A percentile compares a stretch with the other conserved stretches of the same genome.
phyloP scores from a whole-genome alignment of 2,329 filamentous ascomycete genomes.

The Colletotrichum theobromicola region DNA sequence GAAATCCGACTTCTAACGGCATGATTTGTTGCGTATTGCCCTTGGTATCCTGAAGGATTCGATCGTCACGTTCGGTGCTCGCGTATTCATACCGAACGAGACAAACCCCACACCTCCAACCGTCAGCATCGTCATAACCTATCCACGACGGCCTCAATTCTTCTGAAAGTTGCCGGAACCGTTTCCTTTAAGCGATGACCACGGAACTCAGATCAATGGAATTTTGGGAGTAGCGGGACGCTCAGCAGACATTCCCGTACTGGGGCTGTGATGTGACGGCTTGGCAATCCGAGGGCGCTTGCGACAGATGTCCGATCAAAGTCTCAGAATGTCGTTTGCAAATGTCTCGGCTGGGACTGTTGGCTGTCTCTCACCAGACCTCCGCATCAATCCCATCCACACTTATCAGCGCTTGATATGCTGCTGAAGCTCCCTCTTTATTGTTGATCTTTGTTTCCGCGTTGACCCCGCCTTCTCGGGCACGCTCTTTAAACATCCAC shows the following conservation, averaged over 20 bases:
- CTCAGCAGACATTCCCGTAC: neutral
- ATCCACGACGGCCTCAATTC: neutral
- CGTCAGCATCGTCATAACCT: neutral
- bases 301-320: neutral
- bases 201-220: neutral
- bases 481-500: neutral
- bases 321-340: neutral
- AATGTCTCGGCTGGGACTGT: neutral
- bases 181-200: neutral
- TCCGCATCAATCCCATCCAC: neutral
- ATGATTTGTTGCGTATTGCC: neutral
- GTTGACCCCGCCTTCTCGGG: slow-evolving; percentile 18
- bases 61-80: neutral
- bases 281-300: neutral
- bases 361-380: neutral
- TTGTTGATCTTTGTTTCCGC: slow-evolving; percentile 11
- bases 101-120: neutral
- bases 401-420: neutral
- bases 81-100: neutral
- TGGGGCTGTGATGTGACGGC: neutral
- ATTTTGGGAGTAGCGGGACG: neutral
- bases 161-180: neutral
- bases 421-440: neutral
- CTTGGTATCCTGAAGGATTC: neutral
- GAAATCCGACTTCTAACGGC: slow-evolving; percentile 9